phyloP scores from a whole-genome alignment of 2,329 filamentous ascomycete species.

The Didymella pinodella region DNA sequence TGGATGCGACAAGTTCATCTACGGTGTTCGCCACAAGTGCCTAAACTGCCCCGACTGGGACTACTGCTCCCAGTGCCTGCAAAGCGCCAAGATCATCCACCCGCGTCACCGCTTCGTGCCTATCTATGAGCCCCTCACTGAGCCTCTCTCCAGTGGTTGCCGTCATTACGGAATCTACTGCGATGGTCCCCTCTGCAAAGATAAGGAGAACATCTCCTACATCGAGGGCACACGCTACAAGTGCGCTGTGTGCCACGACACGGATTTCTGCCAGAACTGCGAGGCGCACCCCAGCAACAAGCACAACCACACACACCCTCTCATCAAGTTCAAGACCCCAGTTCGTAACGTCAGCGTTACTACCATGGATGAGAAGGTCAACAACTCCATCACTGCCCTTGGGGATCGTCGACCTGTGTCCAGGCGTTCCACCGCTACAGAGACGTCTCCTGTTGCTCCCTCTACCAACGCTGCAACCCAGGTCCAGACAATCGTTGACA shows the following conservation, averaged over 20 bases:
- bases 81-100: conserved; percentile 73
- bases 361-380: conserved; percentile 78
- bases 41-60: conserved; percentile 98
- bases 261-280: conserved; percentile 93
- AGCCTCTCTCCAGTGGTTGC: conserved; percentile 55
- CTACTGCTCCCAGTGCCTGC: conserved; percentile 81
- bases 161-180: conserved; percentile 89
- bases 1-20: conserved; percentile 87
- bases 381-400: conserved; percentile 73
- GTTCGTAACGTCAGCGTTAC: conserved; percentile 87
- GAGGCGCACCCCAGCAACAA: conserved; percentile 84
- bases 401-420: conserved; percentile 66
- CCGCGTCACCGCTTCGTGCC: conserved; percentile 87
- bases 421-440: conserved; percentile 60
- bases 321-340: conserved; percentile 96
- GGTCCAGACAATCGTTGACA: conserved; percentile 68
- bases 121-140: conserved; percentile 76
- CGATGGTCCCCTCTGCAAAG: conserved; percentile 86
- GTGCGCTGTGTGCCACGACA: conserved; percentile 93
- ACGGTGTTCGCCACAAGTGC: conserved; percentile 94
- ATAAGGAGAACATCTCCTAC: conserved; percentile 61
- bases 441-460: conserved; percentile 56
- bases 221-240: conserved; percentile 93
- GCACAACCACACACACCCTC: conserved; percentile 94
- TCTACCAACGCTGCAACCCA: conserved; percentile 64